Percentiles rank a stretch among this genome's conserved stretches.
Conservation (phyloP, 495 filamentous ascomycete species). For the Schizothecium vesticola region DNA sequence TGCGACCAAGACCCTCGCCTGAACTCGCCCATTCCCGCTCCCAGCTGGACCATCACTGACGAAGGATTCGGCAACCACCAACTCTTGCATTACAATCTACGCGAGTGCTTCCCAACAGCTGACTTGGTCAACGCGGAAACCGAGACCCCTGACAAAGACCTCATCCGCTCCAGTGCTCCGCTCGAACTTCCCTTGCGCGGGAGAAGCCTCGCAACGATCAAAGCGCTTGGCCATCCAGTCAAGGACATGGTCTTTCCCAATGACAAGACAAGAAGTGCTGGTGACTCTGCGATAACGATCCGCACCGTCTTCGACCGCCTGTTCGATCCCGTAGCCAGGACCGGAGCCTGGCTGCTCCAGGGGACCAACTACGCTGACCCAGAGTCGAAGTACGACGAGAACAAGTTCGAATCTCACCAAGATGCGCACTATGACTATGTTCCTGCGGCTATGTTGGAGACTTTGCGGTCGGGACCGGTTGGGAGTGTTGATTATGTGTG, state of each 20-base stretch:
- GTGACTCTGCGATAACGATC: not conserved
- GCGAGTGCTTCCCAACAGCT: too few species aligned
- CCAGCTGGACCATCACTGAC: conserved; percentile 1
- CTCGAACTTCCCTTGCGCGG: not conserved
- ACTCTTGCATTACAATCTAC: too few species aligned
- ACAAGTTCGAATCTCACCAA: not conserved
- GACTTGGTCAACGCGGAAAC: too few species aligned
- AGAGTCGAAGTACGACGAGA: too few species aligned
- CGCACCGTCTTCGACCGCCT: not conserved
- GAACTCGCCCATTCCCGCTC: not conserved
- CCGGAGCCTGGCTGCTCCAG: conserved; percentile 1
- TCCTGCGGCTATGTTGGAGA: not conserved
- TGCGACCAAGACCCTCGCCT: not conserved
- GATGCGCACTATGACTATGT: conserved; percentile 1
- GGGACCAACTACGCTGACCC: not conserved
- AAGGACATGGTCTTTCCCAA: not conserved
- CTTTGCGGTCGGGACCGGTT: not conserved
- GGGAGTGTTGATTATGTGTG: not conserved
- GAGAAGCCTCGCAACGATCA: not conserved
- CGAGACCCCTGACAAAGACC: not conserved
- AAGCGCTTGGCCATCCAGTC: not conserved
- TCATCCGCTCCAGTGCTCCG: not conserved
- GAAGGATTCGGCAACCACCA: conserved; percentile 6
- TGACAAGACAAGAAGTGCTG: too few species aligned
- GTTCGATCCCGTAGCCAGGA: not conserved